phyloP scores from a whole-genome alignment of 1,284 basidiomycete genomes.

The Bondarzewia mesenterica region DNA sequence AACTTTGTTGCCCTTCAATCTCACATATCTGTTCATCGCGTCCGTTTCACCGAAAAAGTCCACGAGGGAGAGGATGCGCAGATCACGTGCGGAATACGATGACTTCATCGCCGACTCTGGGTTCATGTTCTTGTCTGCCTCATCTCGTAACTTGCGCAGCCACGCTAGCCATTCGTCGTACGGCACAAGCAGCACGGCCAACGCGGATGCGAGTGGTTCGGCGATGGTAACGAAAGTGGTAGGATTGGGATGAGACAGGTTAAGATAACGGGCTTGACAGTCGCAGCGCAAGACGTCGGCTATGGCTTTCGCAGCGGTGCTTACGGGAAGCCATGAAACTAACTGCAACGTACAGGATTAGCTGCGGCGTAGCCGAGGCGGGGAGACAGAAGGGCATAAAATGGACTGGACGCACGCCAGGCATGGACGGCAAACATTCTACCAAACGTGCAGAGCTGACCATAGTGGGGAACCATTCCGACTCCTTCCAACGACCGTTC shows the following conservation, averaged over 20 bases:
- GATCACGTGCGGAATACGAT: conserved; percentile 14
- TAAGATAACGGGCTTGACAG: neutral
- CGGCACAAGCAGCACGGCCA: neutral
- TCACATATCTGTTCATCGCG: neutral
- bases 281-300: conserved; percentile 3
- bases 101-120: neutral
- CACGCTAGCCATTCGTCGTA: neutral
- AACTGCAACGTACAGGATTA: neutral
- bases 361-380: neutral
- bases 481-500: conserved; percentile 1
- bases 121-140: neutral
- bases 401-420: neutral
- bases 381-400: too few relatives aligned
- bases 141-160: neutral
- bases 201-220: neutral
- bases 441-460: conserved; percentile 13
- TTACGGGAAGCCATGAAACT: neutral
- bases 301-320: neutral
- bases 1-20: too few relatives aligned
- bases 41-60: conserved; percentile 2
- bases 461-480: conserved; percentile 14
- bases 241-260: neutral
- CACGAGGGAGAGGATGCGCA: conserved; percentile 24
- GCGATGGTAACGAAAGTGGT: neutral
- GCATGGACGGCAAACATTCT: neutral